These are phyloP conservation scores for Dothistroma septosporum DNA, from an alignment of 2,329 filamentous ascomycete species.

Conservation along the genomic window DNA sequence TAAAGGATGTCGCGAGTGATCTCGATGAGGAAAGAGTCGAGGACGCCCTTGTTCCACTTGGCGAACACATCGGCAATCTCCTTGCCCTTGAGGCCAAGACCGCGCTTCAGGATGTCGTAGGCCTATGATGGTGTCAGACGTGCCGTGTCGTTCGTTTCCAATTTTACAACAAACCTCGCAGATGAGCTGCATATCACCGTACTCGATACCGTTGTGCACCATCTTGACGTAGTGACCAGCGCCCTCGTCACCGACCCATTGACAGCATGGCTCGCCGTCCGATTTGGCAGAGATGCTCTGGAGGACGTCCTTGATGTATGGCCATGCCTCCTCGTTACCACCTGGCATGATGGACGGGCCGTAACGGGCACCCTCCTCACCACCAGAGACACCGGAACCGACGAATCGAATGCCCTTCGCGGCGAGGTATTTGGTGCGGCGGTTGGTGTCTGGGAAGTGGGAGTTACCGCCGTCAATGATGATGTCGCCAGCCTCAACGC, in stretches of 20 bases:
- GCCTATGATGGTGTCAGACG: constrained; percentile 55
- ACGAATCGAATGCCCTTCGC: constrained; percentile 91
- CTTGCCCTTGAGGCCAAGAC: constrained; percentile 80
- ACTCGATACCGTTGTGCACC: constrained; percentile 99
- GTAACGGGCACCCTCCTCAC: constrained; percentile 98
- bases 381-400: constrained; percentile 94
- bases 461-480: constrained; percentile 99
- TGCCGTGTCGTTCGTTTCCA: not conserved
- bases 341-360: constrained; percentile 98
- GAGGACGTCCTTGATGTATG: constrained; percentile 97
- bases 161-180: constrained; percentile 67
- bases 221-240: constrained; percentile 99
- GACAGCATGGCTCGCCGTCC: constrained; percentile 94
- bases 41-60: constrained; percentile 97
- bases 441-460: constrained; percentile 98
- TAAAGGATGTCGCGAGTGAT: constrained; percentile 99
- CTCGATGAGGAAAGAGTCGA: constrained; percentile 98
- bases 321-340: constrained; percentile 97
- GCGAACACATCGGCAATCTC: constrained; percentile 93
- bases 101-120: constrained; percentile 99
- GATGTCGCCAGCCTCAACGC: constrained; percentile 84
- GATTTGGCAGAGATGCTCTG: constrained; percentile 97
- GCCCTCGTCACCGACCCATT: constrained; percentile 99
- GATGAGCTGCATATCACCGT: constrained; percentile 99
- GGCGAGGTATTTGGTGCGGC: constrained; percentile 83